These are phyloP conservation scores for Clonostachys solani DNA, from an alignment of 2,329 filamentous ascomycete genomes.

Conservation along the genomic window DNA sequence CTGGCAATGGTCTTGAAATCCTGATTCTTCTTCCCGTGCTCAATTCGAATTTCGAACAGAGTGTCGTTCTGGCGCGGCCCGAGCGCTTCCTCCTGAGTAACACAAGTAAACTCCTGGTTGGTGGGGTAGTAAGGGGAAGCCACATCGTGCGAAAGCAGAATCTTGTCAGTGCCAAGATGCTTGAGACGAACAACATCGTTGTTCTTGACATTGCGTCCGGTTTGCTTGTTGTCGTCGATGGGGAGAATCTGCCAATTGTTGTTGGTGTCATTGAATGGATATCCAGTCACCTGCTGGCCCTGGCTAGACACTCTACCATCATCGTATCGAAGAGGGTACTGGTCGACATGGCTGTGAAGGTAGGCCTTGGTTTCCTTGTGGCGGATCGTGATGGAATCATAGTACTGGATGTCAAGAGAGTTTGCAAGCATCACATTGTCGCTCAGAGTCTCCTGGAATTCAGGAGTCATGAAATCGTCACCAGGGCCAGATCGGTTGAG, in stretches of 20 bases:
- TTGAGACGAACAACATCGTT: slow-evolving; percentile 83
- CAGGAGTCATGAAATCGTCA: slow-evolving; percentile 97
- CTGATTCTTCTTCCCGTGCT: slow-evolving; percentile 74
- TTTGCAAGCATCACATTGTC: slow-evolving; percentile 92
- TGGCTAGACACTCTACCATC: slow-evolving; percentile 97
- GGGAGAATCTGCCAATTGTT: slow-evolving; percentile 97
- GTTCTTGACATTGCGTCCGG: slow-evolving; percentile 68
- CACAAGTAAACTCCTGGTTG: slow-evolving; percentile 96
- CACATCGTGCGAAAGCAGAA: slow-evolving; percentile 92
- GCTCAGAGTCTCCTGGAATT: slow-evolving; percentile 94
- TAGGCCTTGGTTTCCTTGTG: slow-evolving; percentile 98
- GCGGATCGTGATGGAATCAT: slow-evolving; percentile 78
- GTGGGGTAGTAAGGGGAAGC: slow-evolving; percentile 94
- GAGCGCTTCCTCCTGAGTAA: slow-evolving; percentile 66
- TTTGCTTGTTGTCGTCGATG: slow-evolving; percentile 49
- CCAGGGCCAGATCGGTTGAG: slow-evolving; percentile 85
- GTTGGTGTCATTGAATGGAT: slow-evolving; percentile 97
- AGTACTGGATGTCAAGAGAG: slow-evolving; percentile 83
- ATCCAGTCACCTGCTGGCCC: slow-evolving; percentile 96
- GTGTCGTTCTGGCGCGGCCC: slow-evolving; percentile 80
- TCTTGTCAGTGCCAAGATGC: slow-evolving; percentile 79
- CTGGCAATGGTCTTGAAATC: slow-evolving; percentile 88
- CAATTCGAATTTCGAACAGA: slow-evolving; percentile 87
- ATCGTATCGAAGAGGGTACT: slow-evolving; percentile 91
- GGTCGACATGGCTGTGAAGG: slow-evolving; percentile 87